Evolutionary conservation across 176 grass and related monocot genomes (phyloP), one percentile per base, ranked within the genome.

Genomic region (Chrysopogon serrulatus): DNA sequence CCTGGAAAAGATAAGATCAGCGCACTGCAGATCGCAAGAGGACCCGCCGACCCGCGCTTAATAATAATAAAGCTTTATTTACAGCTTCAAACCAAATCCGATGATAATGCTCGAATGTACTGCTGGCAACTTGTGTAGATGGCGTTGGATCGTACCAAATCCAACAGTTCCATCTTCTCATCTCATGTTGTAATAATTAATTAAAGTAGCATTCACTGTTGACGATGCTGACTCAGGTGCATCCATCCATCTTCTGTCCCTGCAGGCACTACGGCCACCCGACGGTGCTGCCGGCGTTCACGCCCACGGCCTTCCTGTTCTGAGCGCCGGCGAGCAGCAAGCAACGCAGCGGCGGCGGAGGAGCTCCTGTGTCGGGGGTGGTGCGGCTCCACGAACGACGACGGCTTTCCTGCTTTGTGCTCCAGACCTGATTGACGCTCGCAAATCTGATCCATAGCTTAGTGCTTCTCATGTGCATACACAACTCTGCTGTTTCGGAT

Each of bases 281-380:
- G 16, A 47, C 73, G 65, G 68, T 91, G 84, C 74, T 96, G 77
- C 91, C 91, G 41, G 75, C 86, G 36, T 93, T 96, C 86, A 31
- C 91, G 39, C 94, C 94, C 8, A 81, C 91, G 60, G 86, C 91
- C 7, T 96, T 93, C 88, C 60, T 96, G 26, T 96, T 96, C 90
- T 87, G 79, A 82, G 67, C 79, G 72, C 21, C 3, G 42, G 32
- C 19, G 43, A 60, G 34, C n/a, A 11, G 9, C 45, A n/a, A 34
- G 10, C 76, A 4, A 24, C 21, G n/a, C 74, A 60, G 40, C 28
- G 34, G 6, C 40, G 12, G 23, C 10, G 27, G 27, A 2, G 15
- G 18, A 48, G 8, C 42, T 48, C 71, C 1, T 19, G 8, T 48
- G 42, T 42, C 0, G 66, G 23, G 26, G 69, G 27, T 45, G 43